phyloP scores from a whole-genome alignment of 2,329 filamentous ascomycete species.

The Xylaria sp. region DNA sequence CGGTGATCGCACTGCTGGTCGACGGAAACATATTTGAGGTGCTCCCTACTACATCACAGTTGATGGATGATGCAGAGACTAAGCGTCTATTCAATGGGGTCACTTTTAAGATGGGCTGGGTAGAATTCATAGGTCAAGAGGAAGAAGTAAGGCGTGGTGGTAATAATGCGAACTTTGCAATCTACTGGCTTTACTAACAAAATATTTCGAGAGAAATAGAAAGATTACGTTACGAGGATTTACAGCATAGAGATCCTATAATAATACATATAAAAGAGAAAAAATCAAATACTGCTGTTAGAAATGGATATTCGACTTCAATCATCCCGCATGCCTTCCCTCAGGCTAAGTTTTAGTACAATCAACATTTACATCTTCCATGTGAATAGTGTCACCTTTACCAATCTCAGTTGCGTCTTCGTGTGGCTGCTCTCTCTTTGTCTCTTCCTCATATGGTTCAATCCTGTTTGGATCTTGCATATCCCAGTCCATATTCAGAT shows the following conservation, averaged over 20 bases:
- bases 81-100: not conserved
- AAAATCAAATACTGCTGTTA: too few species aligned
- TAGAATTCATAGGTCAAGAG: not conserved
- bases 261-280: too few species aligned
- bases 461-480: slow-evolving; percentile 2
- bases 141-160: not conserved
- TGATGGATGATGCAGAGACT: not conserved
- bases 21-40: not conserved
- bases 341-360: not conserved
- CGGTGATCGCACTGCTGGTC: not conserved
- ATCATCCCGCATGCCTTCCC: not conserved
- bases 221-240: too few species aligned
- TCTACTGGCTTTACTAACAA: not conserved
- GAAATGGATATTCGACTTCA: too few species aligned
- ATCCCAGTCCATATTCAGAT: slow-evolving; percentile 5
- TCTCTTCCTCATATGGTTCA: not conserved
- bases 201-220: too few species aligned
- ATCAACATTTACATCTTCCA: not conserved
- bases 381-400: not conserved
- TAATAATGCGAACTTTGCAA: not conserved
- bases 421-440: not conserved
- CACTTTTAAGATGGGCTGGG: not conserved
- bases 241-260: too few species aligned
- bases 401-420: not conserved
- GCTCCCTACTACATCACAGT: not conserved